Evolutionary conservation across 2,329 filamentous ascomycete species (phyloP).

Genomic region (Lecanoromycetidae sp.): DNA sequence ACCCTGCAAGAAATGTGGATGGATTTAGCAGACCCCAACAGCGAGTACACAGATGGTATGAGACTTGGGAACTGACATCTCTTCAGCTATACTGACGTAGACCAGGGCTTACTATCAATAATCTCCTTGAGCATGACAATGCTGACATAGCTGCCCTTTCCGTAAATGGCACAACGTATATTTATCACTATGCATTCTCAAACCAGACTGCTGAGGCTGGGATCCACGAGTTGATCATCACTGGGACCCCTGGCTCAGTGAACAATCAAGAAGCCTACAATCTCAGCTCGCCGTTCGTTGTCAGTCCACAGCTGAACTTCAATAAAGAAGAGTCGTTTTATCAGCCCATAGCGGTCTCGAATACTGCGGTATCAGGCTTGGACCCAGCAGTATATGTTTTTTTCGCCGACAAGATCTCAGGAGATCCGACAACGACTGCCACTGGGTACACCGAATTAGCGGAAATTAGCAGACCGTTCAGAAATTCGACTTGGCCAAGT

Average conservation of each 20-base stretch:
- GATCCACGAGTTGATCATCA: slow-evolving; percentile 16
- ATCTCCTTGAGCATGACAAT: slow-evolving; percentile 8
- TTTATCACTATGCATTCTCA: slow-evolving; percentile 13
- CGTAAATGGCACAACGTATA: slow-evolving; percentile 10
- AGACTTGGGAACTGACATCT: not conserved
- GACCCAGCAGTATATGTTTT: slow-evolving; percentile 10
- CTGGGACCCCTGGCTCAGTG: slow-evolving; percentile 5
- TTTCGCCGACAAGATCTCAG: slow-evolving; percentile 13
- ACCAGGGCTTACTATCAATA: slow-evolving; percentile 8
- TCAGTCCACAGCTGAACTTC: slow-evolving; percentile 3
- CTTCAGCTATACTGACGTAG: not conserved
- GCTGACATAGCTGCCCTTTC: slow-evolving; percentile 16
- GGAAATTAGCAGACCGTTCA: slow-evolving; percentile 3
- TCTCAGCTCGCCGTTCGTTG: slow-evolving; percentile 11
- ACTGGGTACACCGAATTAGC: slow-evolving; percentile 7
- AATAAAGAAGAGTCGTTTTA: slow-evolving; percentile 9
- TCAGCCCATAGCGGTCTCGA: slow-evolving; percentile 10
- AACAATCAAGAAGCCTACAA: slow-evolving; percentile 16
- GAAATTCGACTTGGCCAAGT: slow-evolving; percentile 8
- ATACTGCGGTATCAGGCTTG: slow-evolving; percentile 8
- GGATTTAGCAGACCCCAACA: slow-evolving; percentile 7
- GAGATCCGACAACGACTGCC: slow-evolving; percentile 1
- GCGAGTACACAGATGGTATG: slow-evolving; percentile 11
- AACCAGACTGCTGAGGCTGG: not conserved
- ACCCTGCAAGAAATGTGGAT: slow-evolving; percentile 17